Base-by-base conservation (phyloP, 208 protist genomes). In the Acanthamoeba rhysodes region DNA sequence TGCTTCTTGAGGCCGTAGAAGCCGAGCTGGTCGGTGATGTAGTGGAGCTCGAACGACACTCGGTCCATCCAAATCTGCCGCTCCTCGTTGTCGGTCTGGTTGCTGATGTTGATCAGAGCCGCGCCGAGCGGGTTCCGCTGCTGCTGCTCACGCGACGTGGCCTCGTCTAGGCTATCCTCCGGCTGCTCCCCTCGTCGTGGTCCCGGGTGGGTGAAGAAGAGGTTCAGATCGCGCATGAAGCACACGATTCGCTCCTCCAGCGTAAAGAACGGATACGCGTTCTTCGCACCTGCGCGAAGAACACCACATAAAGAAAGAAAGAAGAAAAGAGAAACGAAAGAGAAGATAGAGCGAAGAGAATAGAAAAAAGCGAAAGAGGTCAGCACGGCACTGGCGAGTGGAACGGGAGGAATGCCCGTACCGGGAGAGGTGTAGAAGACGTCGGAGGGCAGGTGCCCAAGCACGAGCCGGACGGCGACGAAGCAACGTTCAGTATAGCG, bases 1-100 rank as follows among this genome's bases (percentile, higher is more conserved):
- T 96, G 95, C 90, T 96, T 96, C 45, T 96, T 96, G 22, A 96
- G 68, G 72, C 95, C 95, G 90, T 91, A 96, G 29, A 95, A 94
- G 50, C 88, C 82, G 29, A 96, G 94, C 70, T 96, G 90, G 78
- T 96, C 95, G n/a, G 95, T 96, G 4, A 96, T 55, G 90, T 95
- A 95, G 62, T 96, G 94, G 22, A 95, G 74, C 87, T 95, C 93
- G 41, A 96, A 95, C 41, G 93, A 70, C 94, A 72, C 53, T 34
- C 10, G 92, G 32, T 80, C 72, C 10, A 80, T 14, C 57, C 57
- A 64, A 6, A 8, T 8, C 68, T 76, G 68, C 7, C 32, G 68
- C 29, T 14, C 29, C 32, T 76, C 68, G 27, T 22, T n/a, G 16
- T 80, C 68, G 29, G 68, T 41, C 68, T 76, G 68, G 68, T 37